Conservation (phyloP, 2,329 filamentous ascomycete genomes). For the Ustulina deusta region DNA sequence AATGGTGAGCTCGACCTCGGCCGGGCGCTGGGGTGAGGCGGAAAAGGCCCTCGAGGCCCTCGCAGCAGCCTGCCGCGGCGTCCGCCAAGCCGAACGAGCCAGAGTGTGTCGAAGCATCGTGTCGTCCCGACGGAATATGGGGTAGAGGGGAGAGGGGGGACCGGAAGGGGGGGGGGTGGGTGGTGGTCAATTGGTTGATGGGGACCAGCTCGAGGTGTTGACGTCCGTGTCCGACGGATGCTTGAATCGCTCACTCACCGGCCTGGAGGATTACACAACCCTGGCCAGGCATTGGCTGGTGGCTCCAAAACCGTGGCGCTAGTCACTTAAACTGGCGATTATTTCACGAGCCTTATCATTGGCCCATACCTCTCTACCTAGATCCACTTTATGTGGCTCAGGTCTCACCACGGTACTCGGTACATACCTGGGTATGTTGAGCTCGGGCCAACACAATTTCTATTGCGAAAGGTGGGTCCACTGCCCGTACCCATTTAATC, state of each 20-base stretch:
- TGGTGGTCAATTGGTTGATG: conserved; percentile 44
- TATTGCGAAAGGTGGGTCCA: neutral
- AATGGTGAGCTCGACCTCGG: conserved; percentile 97
- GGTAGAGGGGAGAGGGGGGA: conserved; percentile 54
- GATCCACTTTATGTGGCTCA: neutral
- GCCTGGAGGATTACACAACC: conserved; percentile 24
- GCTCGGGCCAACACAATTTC: conserved; percentile 31
- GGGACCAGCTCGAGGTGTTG: conserved; percentile 39
- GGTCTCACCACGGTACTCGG: neutral
- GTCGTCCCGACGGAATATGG: conserved; percentile 66
- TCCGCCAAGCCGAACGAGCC: conserved; percentile 76
- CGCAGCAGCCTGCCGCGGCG: conserved; percentile 65
- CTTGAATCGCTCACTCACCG: conserved; percentile 21
- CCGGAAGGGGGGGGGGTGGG: conserved; percentile 34
- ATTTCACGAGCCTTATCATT: conserved; percentile 45
- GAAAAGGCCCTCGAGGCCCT: conserved; percentile 82
- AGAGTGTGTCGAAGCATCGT: conserved; percentile 77
- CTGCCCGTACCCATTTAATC: conserved; percentile 11
- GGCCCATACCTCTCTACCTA: conserved; percentile 20
- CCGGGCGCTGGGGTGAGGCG: conserved; percentile 80
- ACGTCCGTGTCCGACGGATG: conserved; percentile 40
- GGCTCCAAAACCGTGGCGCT: conserved; percentile 31
- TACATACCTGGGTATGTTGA: neutral
- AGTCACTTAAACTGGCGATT: conserved; percentile 47
- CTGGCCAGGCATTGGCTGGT: conserved; percentile 28